Base-by-base conservation (phyloP, 2,329 filamentous ascomycete species). In the Colletotrichum falcatum region DNA sequence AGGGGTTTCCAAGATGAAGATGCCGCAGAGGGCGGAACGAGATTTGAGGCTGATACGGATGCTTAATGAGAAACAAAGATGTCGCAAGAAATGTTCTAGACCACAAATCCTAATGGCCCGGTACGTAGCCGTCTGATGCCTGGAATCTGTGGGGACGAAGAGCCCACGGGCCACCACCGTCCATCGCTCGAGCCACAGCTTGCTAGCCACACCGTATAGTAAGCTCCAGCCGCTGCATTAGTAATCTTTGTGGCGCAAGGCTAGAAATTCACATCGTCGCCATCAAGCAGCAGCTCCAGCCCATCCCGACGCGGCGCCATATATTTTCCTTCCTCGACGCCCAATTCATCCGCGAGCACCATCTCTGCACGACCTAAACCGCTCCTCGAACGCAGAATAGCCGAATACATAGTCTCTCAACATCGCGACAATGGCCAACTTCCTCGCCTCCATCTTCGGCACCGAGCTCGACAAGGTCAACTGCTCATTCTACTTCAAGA, bases 401-500 rank as follows among this genome's bases (percentile, higher is more conserved):
- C 16, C 23, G 26, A 61, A 30, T 7, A 35, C 3, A 14, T 8
- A 58, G 56, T 48, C 71, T n/a, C 23, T 48, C 61, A 23, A 12
- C 48, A 70, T 64, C 55, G 35, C 71, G 76, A 82, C 61, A 70
- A 97, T 97, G 95, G 95, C 95, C 79, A 98, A 98, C 87, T 98
- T 98, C 82, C 93, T 99, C 82, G 96, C 96, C 78, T 97, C 94
- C 81, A 99, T 99, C 85, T 99, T 99, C 88, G 96, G 96, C 79
- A 99, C 96, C 37, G 96, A 99, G 88, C 96, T 98, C 83, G 96
- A 99, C 91, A 99, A 95, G 81, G 95, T 98, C 86, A 98, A 98
- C 89, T 98, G 96, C 89, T 96, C 93, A 68, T 99, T 99, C 90
- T 99, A 99, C 90, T 84, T 84, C 70, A 99, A 99, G 87, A 99